These are phyloP conservation scores for Purshia tridentata DNA, from an alignment of 306 rosid genomes.

Conservation along the genomic window DNA sequence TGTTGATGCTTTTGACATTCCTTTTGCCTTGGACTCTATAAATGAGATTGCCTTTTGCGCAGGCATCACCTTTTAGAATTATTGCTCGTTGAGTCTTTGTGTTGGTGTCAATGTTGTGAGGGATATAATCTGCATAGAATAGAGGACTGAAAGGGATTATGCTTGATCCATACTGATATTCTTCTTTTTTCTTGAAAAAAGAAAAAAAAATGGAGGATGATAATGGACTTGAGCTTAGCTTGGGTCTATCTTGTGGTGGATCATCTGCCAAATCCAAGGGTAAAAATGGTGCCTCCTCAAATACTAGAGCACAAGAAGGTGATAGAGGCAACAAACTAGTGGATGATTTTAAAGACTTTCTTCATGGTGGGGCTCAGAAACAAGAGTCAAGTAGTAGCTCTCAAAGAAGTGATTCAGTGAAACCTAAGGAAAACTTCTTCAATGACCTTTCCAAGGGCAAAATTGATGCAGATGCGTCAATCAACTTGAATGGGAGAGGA, in stretches of 20 bases:
- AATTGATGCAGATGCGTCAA: constrained; percentile 53
- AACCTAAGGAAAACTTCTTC: constrained; percentile 78
- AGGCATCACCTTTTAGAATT: constrained; percentile 25
- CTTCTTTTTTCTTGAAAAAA: not conserved
- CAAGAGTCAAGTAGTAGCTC: constrained; percentile 55
- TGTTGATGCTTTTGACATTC: constrained; percentile 21
- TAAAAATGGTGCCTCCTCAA: constrained; percentile 69
- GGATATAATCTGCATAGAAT: constrained; percentile 13
- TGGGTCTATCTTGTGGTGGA: constrained; percentile 89
- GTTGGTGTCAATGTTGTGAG: constrained; percentile 14
- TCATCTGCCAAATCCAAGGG: constrained; percentile 67
- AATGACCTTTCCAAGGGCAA: constrained; percentile 74
- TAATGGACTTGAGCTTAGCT: constrained; percentile 89
- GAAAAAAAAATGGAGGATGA: constrained; percentile 75
- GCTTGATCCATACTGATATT: constrained; percentile 26
- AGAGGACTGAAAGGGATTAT: constrained; percentile 20
- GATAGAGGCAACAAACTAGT: constrained; percentile 68
- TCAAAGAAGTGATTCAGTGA: constrained; percentile 53
- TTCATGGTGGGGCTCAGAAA: constrained; percentile 60
- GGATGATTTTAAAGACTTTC: constrained; percentile 77
- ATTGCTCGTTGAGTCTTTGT: constrained; percentile 3
- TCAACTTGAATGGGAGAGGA: constrained; percentile 66
- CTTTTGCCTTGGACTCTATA: constrained; percentile 21
- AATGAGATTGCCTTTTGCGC: constrained; percentile 15
- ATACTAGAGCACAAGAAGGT: constrained; percentile 57